Conservation (phyloP, 495 filamentous ascomycete species). For the Hypoxylon subgilvum region DNA sequence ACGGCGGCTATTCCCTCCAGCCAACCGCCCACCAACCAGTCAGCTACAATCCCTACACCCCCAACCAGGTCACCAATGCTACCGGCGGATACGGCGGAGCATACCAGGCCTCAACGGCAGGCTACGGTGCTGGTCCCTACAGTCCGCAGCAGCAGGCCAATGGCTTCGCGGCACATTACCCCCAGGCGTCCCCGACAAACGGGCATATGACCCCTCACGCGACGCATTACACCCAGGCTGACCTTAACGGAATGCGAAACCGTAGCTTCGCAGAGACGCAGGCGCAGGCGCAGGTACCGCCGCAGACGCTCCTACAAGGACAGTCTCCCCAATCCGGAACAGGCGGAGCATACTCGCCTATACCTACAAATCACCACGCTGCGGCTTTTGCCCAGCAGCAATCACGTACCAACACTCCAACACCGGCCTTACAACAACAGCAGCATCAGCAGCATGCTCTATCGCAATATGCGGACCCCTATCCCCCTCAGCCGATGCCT, state of each 20-base stretch:
- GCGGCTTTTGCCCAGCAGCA: slow-evolving; percentile 24
- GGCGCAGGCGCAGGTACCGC: slow-evolving; percentile 14
- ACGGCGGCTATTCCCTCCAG: slow-evolving; percentile 40
- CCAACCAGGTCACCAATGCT: slow-evolving; percentile 37
- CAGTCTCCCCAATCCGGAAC: slow-evolving; percentile 32
- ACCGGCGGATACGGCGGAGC: slow-evolving; percentile 38
- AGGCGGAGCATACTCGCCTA: slow-evolving; percentile 36
- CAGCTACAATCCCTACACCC: slow-evolving; percentile 36
- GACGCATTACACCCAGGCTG: slow-evolving; percentile 30
- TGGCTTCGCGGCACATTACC: slow-evolving; percentile 37
- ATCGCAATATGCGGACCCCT: slow-evolving; percentile 37
- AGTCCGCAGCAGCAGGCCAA: slow-evolving; percentile 39
- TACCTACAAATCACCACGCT: slow-evolving; percentile 33
- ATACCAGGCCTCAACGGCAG: slow-evolving; percentile 34
- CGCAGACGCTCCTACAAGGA: slow-evolving; percentile 29
- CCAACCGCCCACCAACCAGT: slow-evolving; percentile 27
- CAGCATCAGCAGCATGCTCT: slow-evolving; percentile 42
- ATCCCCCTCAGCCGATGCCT: slow-evolving; percentile 33
- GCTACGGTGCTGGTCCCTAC: slow-evolving; percentile 35
- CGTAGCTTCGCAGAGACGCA: slow-evolving; percentile 36
- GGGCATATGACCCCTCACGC: slow-evolving; percentile 36
- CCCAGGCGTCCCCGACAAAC: slow-evolving; percentile 36
- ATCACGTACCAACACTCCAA: slow-evolving; percentile 44
- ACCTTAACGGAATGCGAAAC: slow-evolving; percentile 34
- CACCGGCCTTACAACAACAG: slow-evolving; percentile 43